Evolutionary conservation across 352 stramenopile genomes (phyloP), one percentile per base, ranked within the genome.

Genomic region (Phytophthora citrophthora): DNA sequence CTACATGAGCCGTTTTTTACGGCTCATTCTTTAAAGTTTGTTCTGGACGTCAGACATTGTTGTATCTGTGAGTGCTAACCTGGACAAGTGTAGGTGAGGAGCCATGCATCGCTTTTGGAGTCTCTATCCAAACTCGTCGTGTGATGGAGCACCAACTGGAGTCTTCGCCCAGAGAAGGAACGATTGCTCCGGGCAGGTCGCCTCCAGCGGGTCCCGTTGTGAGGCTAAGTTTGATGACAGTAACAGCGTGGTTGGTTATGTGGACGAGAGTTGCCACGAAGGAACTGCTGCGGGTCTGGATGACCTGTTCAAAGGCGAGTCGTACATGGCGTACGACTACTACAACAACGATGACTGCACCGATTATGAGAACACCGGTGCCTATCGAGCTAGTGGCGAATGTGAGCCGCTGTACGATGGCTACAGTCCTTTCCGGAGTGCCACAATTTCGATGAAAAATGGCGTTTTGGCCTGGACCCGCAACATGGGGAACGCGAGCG

Each of bases 291-390:
- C 15, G 4, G 54, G 41, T 2, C 38, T 61, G 31, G 20, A 54
- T 8, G 29, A 40, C 15, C 27, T 61, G 8, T 61, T 54, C 23
- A 24, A 27, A 11, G 24, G 15, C 9, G 43, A 48, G 5, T 3
- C 54, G n/a, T 62, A 40, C 24, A 62, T 62, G 43, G 54, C 43
- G 2, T 48, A 47, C 43, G 43, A 62, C 44, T 54, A 62, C 32
- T 55, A 34, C 29, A 40, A 39, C 7, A 18, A 32, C 20, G 16
- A 29, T 26, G 24, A 46, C 18, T 61, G 54, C 29, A 38, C 31
- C 12, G 20, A 53, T 16, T 54, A 54, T 41, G 54, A 54, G 15
- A 62, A 55, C 26, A 41, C 54, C 1, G 54, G 15, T 7, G 43
- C 43, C 11, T 62, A 62, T 32, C 54, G 13, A 5, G 43, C 32